These are phyloP conservation scores for Tulasnella calospora DNA, from an alignment of 768 basidiomycete genomes.

Conservation along the genomic window DNA sequence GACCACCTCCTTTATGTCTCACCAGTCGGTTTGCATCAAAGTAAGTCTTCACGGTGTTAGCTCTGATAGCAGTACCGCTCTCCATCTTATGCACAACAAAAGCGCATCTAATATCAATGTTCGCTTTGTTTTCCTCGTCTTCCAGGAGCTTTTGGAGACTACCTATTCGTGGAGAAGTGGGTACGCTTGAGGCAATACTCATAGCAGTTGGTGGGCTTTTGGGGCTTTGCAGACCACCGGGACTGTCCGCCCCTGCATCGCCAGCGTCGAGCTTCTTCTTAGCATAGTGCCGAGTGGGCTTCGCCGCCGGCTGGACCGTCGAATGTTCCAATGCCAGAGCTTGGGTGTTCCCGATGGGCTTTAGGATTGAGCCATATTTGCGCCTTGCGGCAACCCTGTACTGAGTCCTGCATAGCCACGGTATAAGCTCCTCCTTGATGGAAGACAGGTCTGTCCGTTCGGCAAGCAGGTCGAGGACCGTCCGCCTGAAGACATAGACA, in stretches of 20 bases:
- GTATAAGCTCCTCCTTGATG: slow-evolving; percentile 82
- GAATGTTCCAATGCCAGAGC: slow-evolving; percentile 28
- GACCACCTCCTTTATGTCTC: slow-evolving; percentile 31
- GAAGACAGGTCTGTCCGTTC: slow-evolving; percentile 68
- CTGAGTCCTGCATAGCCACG: slow-evolving; percentile 85
- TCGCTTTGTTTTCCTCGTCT: neutral
- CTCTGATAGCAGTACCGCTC: slow-evolving; percentile 58
- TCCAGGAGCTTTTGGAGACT: neutral
- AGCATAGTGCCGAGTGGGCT: neutral
- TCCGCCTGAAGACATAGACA: slow-evolving; percentile 79
- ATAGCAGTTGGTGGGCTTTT: slow-evolving; percentile 9
- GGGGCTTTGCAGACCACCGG: slow-evolving; percentile 1
- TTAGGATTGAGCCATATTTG: slow-evolving; percentile 27
- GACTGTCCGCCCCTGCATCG: neutral
- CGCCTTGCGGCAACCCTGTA: slow-evolving; percentile 43
- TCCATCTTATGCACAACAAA: slow-evolving; percentile 46
- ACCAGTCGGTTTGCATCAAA: slow-evolving; percentile 79
- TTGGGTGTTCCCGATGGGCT: slow-evolving; percentile 36
- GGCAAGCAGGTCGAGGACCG: slow-evolving; percentile 64
- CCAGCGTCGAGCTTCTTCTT: slow-evolving; percentile 1
- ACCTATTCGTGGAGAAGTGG: neutral
- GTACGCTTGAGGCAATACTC: neutral
- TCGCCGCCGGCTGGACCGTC: slow-evolving; percentile 14
- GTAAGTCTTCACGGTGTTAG: slow-evolving; percentile 72
- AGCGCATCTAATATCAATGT: slow-evolving; percentile 16